Evolutionary conservation across 116 monocot species (phyloP).

Genomic region (Cymodocea nodosa): DNA sequence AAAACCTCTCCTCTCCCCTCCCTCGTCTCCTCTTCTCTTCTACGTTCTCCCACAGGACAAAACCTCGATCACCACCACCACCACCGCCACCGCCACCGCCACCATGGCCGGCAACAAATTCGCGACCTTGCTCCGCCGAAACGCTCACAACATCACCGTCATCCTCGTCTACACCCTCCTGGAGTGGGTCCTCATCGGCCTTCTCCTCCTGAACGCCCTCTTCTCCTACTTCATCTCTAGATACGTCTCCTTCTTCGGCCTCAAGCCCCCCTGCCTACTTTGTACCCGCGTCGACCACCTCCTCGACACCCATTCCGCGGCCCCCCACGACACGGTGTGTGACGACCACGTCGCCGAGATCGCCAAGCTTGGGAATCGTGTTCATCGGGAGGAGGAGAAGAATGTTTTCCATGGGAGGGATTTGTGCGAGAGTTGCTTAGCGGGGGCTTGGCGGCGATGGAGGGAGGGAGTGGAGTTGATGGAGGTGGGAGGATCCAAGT

Average conservation of each 20-base stretch:
- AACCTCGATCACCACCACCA: too few relatives aligned
- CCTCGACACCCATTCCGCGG: constrained; percentile 16
- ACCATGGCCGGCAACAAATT: constrained; percentile 20
- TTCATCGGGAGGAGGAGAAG: constrained; percentile 3
- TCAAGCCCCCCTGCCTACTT: constrained; percentile 54
- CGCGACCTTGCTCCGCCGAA: constrained; percentile 17
- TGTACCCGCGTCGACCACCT: constrained; percentile 61
- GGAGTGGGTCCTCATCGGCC: constrained; percentile 60
- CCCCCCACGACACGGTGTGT: constrained; percentile 25
- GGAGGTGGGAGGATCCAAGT: constrained; percentile 37
- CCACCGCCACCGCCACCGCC: too few relatives aligned
- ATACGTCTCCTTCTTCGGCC: constrained; percentile 55
- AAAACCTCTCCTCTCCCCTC: too few relatives aligned
- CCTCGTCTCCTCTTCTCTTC: too few relatives aligned
- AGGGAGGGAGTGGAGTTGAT: constrained; percentile 11
- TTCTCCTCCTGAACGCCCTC: constrained; percentile 58
- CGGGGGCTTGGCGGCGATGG: neutral
- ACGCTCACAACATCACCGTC: constrained; percentile 15
- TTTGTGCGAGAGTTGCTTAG: neutral
- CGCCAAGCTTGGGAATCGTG: constrained; percentile 32
- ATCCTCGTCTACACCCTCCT: constrained; percentile 48
- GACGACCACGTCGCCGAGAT: constrained; percentile 43
- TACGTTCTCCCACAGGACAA: too few relatives aligned
- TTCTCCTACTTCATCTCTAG: constrained; percentile 45
- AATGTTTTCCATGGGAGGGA: neutral